Evolutionary conservation across 2,329 filamentous ascomycete genomes (phyloP), one percentile per base, ranked within the genome.

Genomic region (Trichophyton equinum): DNA sequence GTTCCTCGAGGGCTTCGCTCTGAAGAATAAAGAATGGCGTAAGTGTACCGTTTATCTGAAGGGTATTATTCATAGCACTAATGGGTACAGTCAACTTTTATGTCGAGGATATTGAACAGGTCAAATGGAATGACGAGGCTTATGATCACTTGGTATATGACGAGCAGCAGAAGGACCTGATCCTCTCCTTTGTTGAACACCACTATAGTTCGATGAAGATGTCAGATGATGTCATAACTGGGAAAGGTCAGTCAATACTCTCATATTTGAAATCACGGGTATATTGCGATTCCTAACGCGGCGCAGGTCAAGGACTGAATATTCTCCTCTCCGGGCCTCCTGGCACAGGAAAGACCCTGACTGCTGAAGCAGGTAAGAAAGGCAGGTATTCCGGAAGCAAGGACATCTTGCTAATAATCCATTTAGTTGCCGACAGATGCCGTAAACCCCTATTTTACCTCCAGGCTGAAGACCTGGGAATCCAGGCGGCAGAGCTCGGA

Each of bases 141-240:
- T 80, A 74, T 64, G 73, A 74, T 2, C 75, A 79, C 49, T 71
- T 80, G 4, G 78, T 80, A 3, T 78, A 78, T 64, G 73, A 77
- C 47, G 73, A 77, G 33, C 71, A 77, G 62, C 75, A 78, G 40
- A 80, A 80, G 65, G 75, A 78, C 36, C 64, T 79, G 6, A 72
- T 80, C 1, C 67, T 78, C 15, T 78, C 77, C 1, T 79, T 79
- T 65, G 77, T 79, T 3, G 74, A 79, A 62, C 77, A 74, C 63
- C 77, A 80, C 57, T 51, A 60, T 44, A 55, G 36, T 13, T 53
- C 49, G n/a, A 53, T n/a, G 49, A 33, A 27, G 11, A 25, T 53
- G 11, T 63, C 65, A 36, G 67, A 73, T 57, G 68, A 73, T 62
- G 62, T 72, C 11, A 68, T 73, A 44, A 62, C 68, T 53, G 66